A percentile compares a stretch with the other conserved stretches of the same genome.
These are phyloP conservation scores for Oryza meyeriana DNA, from an alignment of 176 grass and related monocot species.

Conservation along the genomic window DNA sequence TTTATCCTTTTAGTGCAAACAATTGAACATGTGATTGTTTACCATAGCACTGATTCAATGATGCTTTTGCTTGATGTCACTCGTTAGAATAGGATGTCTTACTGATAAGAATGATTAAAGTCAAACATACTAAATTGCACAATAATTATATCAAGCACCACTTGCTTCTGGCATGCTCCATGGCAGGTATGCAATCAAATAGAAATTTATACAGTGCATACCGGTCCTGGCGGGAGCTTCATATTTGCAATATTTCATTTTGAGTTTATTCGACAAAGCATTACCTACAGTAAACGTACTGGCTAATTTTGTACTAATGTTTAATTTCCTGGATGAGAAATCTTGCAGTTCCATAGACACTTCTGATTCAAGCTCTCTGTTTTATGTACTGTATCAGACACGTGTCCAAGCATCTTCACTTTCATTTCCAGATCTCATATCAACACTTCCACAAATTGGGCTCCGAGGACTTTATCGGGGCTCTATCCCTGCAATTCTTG, in stretches of 20 bases:
- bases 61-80: neutral
- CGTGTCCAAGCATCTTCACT: conserved; percentile 94
- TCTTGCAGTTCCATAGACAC: neutral
- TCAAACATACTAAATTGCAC: neutral
- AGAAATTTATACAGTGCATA: neutral
- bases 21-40: neutral
- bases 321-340: neutral
- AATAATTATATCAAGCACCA: neutral
- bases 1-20: conserved; percentile 11
- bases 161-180: neutral
- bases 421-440: conserved; percentile 90
- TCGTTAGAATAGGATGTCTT: neutral
- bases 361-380: conserved; percentile 14
- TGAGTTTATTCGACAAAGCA: neutral
- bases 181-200: conserved; percentile 12
- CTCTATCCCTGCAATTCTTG: conserved; percentile 93
- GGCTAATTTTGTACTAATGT: neutral
- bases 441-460: conserved; percentile 87
- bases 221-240: neutral
- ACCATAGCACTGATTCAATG: neutral
- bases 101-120: neutral
- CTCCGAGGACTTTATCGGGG: conserved; percentile 89
- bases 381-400: conserved; percentile 51
- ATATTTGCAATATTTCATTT: neutral
- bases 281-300: neutral